phyloP scores from a whole-genome alignment of 176 grass and related monocot species.

The Canna indica region DNA sequence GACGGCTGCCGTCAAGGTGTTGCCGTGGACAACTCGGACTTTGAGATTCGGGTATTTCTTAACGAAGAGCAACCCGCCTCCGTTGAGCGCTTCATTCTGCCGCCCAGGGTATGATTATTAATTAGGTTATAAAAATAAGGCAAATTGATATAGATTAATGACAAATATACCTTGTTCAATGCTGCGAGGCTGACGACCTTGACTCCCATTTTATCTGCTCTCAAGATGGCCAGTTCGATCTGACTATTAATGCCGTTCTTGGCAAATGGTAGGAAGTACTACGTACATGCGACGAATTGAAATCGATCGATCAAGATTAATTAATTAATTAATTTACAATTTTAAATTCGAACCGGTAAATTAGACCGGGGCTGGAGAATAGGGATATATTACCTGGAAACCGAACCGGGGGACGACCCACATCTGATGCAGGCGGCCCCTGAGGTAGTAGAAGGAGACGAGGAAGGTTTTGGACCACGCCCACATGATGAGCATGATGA shows the following conservation, averaged over 20 bases:
- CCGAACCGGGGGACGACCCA: constrained; percentile 79
- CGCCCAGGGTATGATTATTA: too few species aligned
- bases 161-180: constrained; percentile 56
- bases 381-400: constrained; percentile 48
- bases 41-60: not conserved
- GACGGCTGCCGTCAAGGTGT: not conserved
- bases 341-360: too few species aligned
- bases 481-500: constrained; percentile 52
- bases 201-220: constrained; percentile 76
- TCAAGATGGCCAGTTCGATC: constrained; percentile 80
- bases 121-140: too few species aligned
- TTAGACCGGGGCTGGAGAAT: too few species aligned
- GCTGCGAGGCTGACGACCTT: constrained; percentile 88
- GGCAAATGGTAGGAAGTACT: constrained; percentile 76
- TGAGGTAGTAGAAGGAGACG: constrained; percentile 61
- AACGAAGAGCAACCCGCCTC: not conserved
- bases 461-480: constrained; percentile 74
- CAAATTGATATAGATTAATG: too few species aligned
- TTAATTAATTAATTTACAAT: too few species aligned
- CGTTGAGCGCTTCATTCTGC: constrained; percentile 8
- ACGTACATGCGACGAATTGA: not conserved
- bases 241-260: constrained; percentile 71
- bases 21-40: not conserved
- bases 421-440: constrained; percentile 53
- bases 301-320: not conserved